These are phyloP conservation scores for Hymenoscyphus fraxineus DNA, from an alignment of 2,329 filamentous ascomycete species.

Conservation along the genomic window DNA sequence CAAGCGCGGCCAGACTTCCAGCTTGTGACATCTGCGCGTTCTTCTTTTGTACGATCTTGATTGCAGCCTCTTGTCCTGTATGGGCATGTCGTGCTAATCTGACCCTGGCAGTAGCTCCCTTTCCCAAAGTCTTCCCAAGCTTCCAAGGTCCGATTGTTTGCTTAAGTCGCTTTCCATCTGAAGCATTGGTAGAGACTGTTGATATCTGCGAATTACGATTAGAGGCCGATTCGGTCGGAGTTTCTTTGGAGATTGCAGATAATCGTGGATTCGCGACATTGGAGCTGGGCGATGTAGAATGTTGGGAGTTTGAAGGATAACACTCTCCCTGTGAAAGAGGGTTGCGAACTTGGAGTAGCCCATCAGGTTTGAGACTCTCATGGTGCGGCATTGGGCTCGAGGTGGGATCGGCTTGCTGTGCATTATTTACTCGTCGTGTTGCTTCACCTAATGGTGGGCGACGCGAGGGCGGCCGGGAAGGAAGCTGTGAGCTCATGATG, in stretches of 20 bases:
- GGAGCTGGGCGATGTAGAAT: slow-evolving; percentile 29
- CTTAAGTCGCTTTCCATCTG: slow-evolving; percentile 41
- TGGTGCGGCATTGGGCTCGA: slow-evolving; percentile 24
- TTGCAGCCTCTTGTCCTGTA: slow-evolving; percentile 78
- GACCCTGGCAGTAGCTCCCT: slow-evolving; percentile 85
- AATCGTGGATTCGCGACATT: slow-evolving; percentile 34
- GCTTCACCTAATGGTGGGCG: slow-evolving; percentile 34
- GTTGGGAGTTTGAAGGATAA: slow-evolving; percentile 13
- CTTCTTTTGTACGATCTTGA: slow-evolving; percentile 91
- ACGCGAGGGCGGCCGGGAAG: slow-evolving; percentile 29
- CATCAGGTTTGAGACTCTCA: slow-evolving; percentile 26
- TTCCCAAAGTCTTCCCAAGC: slow-evolving; percentile 81
- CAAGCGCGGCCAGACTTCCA: slow-evolving; percentile 79
- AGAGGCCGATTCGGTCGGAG: slow-evolving; percentile 25
- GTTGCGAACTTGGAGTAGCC: slow-evolving; percentile 20
- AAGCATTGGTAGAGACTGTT: slow-evolving; percentile 36
- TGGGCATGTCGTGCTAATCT: slow-evolving; percentile 75
- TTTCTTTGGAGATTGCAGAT: slow-evolving; percentile 35
- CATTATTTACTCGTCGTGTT: slow-evolving; percentile 33
- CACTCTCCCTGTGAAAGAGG: slow-evolving; percentile 13
- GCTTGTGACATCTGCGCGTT: slow-evolving; percentile 78
- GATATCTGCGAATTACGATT: slow-evolving; percentile 41
- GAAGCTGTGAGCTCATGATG: slow-evolving; percentile 23
- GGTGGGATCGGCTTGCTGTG: slow-evolving; percentile 15
- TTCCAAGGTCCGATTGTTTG: slow-evolving; percentile 92